Evolutionary conservation across 169 alveolate species (phyloP), one percentile per base, ranked within the genome.

Genomic region (Perkinsus marinus): DNA sequence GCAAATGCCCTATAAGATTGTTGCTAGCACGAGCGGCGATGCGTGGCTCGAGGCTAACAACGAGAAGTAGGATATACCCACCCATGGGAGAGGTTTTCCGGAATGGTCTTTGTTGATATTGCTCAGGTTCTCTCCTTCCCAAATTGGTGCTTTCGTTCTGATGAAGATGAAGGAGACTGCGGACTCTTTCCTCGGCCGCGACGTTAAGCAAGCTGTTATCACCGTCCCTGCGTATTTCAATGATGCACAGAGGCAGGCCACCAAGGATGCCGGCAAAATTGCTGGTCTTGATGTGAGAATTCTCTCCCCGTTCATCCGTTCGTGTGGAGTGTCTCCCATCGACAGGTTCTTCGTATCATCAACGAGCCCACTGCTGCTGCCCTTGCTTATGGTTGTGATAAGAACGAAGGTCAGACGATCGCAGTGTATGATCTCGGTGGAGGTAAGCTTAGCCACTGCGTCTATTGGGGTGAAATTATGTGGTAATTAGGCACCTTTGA

Each of bases 351-450:
- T 92, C 97, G 99, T 92, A 99, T 98, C 94, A 98, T 99, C 93
- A 99, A 99, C 96, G 99, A 99, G 95, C 99, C 99, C 39, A 98
- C 99, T 0, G 99, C 99, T 37, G 99, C 99, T 47, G 99, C 99
- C 0, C 95, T 98, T 93, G 99, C 99, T 22, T 98, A 97, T 94
- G 99, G 99, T 39, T 95, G 98, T 92, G 99, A 99, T 92, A 98
- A 98, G 96, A 97, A 96, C 90, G 99, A 97, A 90, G 98, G 98
- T 69, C 95, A 96, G 95, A 96, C 98, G 34, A 96, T 96, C 69
- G 97, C 98, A 57, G 98, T 97, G 19, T 97, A 96, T 94, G 98
- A 98, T 95, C 92, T 98, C 97, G 97, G 99, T 95, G 97, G 99
- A 93, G 79, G 79, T 92, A 26, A 30, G 79, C 5, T 57, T 13